Conservation (phyloP, 2,329 filamentous ascomycete genomes). For the Remersonia thermophila region DNA sequence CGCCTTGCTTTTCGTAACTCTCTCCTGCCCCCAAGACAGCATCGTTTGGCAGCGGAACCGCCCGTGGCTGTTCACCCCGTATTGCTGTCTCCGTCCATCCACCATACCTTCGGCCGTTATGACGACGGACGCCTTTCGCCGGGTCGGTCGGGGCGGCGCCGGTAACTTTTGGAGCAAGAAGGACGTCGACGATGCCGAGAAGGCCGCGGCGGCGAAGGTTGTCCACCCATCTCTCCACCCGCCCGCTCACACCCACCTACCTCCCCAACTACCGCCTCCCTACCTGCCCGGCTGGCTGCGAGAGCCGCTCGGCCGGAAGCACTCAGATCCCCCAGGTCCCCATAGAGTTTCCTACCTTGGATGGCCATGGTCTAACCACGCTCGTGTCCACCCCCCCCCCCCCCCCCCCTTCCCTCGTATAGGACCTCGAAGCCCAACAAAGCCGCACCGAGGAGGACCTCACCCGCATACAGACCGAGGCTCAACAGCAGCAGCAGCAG, state of each 20-base stretch:
- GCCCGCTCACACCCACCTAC: background rate
- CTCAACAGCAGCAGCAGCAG: slow-evolving; percentile 1
- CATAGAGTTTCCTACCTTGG: no score
- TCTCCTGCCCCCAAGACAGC: no score
- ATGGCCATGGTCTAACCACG: no score
- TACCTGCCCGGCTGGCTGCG: no score
- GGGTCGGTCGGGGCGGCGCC: slow-evolving; percentile 49
- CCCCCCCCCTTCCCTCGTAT: no score
- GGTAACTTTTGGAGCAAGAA: slow-evolving; percentile 48
- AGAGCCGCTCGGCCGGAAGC: no score
- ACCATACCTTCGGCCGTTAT: slow-evolving; percentile 4
- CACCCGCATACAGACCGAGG: slow-evolving; percentile 2
- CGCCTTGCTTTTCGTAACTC: no score
- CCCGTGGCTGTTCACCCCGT: no score
- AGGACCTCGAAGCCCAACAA: slow-evolving; percentile 25
- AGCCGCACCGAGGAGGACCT: background rate
- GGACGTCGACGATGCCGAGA: slow-evolving; percentile 34
- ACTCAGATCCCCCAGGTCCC: no score
- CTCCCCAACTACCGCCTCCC: background rate
- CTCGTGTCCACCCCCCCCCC: no score
- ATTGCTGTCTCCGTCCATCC: no score
- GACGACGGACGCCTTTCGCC: slow-evolving; percentile 34
- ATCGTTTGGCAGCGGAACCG: no score
- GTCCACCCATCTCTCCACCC: background rate
- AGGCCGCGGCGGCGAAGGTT: slow-evolving; percentile 14